These are phyloP conservation scores for Lactarius hatsudake DNA, from an alignment of 768 basidiomycete genomes.

Conservation along the genomic window DNA sequence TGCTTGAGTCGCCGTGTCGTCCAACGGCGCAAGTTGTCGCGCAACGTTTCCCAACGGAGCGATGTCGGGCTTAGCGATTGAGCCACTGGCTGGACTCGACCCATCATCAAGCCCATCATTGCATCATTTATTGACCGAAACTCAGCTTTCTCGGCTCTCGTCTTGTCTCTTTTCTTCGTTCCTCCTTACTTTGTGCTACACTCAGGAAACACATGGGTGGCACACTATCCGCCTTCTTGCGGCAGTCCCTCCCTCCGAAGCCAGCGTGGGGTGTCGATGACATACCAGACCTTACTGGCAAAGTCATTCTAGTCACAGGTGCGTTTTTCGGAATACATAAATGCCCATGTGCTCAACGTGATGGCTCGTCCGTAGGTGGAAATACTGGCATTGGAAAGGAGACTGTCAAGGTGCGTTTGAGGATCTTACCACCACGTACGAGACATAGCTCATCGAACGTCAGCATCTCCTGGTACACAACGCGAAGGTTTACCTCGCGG, in stretches of 20 bases:
- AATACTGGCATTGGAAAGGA: constrained; percentile 57
- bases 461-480: constrained; percentile 56
- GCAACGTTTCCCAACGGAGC: too few relatives aligned
- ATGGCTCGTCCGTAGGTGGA: constrained; percentile 30
- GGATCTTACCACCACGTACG: background rate
- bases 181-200: too few relatives aligned
- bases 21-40: too few relatives aligned
- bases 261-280: constrained; percentile 43
- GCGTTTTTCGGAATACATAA: constrained; percentile 42
- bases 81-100: too few relatives aligned
- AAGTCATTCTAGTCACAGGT: background rate
- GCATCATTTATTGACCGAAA: too few relatives aligned
- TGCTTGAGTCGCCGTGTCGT: too few relatives aligned
- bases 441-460: background rate
- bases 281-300: background rate
- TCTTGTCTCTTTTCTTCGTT: too few relatives aligned
- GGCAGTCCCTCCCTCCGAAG: constrained; percentile 42
- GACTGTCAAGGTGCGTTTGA: constrained; percentile 47
- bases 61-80: too few relatives aligned
- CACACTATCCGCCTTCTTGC: background rate
- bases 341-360: constrained; percentile 30
- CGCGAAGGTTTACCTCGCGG: constrained; percentile 65
- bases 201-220: background rate
- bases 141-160: too few relatives aligned
- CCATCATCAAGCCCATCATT: too few relatives aligned